These are phyloP conservation scores for Paraglomus brasilianum DNA, from an alignment of 192 early-diverging fungal species.

Conservation along the genomic window DNA sequence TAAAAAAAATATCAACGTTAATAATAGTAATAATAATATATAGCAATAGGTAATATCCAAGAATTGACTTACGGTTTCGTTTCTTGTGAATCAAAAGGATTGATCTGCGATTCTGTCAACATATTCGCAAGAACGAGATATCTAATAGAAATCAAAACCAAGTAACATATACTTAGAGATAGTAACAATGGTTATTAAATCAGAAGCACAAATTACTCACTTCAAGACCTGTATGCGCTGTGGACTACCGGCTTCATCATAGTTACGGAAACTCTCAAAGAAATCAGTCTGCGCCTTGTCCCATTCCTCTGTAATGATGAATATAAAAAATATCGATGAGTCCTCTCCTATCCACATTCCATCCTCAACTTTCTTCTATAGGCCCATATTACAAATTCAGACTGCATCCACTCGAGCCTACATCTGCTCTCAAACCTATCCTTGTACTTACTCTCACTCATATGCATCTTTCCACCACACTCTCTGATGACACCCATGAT, in stretches of 20 bases:
- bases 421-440: too few relatives aligned
- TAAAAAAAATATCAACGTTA: constrained; percentile 31
- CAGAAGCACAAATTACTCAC: constrained; percentile 38
- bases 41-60: neutral
- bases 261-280: constrained; percentile 97
- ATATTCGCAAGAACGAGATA: constrained; percentile 95
- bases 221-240: constrained; percentile 93
- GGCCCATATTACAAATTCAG: too few relatives aligned
- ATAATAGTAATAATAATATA: neutral
- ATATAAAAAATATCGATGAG: constrained; percentile 18
- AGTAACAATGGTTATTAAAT: constrained; percentile 15
- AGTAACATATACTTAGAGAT: neutral
- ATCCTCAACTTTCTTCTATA: neutral
- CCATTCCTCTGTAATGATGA: constrained; percentile 69
- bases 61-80: constrained; percentile 75
- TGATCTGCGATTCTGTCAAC: constrained; percentile 93
- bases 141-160: constrained; percentile 31
- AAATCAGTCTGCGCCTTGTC: constrained; percentile 89
- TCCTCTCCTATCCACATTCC: neutral
- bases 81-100: constrained; percentile 96
- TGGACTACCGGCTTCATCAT: constrained; percentile 92
- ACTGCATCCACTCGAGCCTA: too few relatives aligned
- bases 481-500: constrained; percentile 97
- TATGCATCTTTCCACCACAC: constrained; percentile 98
- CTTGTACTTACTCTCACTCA: constrained; percentile 80